Base-by-base conservation (phyloP, 2,329 filamentous ascomycete species). In the Diaporthe sp. region DNA sequence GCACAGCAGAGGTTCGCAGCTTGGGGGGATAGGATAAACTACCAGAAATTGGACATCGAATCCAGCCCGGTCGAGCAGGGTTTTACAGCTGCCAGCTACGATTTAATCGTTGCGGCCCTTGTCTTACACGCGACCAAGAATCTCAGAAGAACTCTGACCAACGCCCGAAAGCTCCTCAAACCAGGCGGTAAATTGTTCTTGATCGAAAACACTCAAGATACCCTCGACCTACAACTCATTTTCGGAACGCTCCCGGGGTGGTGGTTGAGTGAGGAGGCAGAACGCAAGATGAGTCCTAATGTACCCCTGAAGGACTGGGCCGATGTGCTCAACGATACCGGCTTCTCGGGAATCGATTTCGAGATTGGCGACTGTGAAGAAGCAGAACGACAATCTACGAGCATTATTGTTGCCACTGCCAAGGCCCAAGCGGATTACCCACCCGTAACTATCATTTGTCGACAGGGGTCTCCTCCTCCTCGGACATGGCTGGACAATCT, bases 161-260 rank as follows among this genome's bases (percentile, higher is more conserved):
- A 83, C 61, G 77, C 80, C 1, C 80, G 81, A 6, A 73, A 74
- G 1, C 73, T 85, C 2, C 73, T 85, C 0, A 82, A 80, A 17
- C 81, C 85, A 0, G 83, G 80, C 3, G 86, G 86, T 0, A 82
- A 82, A 37, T 77, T 87, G 9, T 17, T 78, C 5, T 17, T 79
- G 9, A n/a, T 77, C 1, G 78, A 79, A 53, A 74, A 59, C 15
- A 78, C 77, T 2, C 37, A 19, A 28, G 59, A 55, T 31, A 15
- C 17, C 3, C 46, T 75, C 7, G 74, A 75, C 51, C 44, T 22
- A 2, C 74, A 72, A 2, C 31, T 75, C 0, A 79, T 85, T 74
- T 85, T 86, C 58, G 83, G 84, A 2, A 77, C 78, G 3, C 78
- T 85, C 22, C 77, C 82, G 1, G 83, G 83, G 9, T 85, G 84